These are phyloP conservation scores for Chaetomidium leptoderma DNA, from an alignment of 495 filamentous ascomycete species.

Conservation along the genomic window DNA sequence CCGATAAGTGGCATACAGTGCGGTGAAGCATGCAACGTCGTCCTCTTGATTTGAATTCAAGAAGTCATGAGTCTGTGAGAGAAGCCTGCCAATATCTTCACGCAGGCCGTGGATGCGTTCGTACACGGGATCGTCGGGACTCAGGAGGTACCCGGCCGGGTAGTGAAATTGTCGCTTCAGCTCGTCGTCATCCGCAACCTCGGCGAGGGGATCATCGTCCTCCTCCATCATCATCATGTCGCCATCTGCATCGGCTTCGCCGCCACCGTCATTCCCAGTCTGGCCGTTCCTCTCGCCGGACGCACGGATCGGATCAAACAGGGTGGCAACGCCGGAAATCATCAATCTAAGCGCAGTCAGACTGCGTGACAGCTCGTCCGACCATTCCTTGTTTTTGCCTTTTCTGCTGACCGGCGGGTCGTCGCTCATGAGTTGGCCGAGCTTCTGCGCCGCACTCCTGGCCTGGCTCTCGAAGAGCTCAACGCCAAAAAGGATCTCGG, in stretches of 20 bases:
- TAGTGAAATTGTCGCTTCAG: constrained; percentile 79
- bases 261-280: constrained; percentile 35
- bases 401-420: constrained; percentile 83
- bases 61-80: constrained; percentile 82
- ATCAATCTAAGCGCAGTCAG: constrained; percentile 79
- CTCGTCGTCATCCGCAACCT: constrained; percentile 76
- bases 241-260: constrained; percentile 38
- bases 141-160: constrained; percentile 77
- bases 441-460: constrained; percentile 48
- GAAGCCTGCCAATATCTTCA: constrained; percentile 68
- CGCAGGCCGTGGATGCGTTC: constrained; percentile 72
- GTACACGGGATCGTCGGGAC: constrained; percentile 58
- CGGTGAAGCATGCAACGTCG: constrained; percentile 90
- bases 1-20: constrained; percentile 84
- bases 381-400: constrained; percentile 97
- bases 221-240: constrained; percentile 52
- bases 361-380: constrained; percentile 89
- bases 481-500: constrained; percentile 83
- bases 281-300: constrained; percentile 42
- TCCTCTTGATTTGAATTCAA: constrained; percentile 82
- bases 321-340: constrained; percentile 77
- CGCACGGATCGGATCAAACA: constrained; percentile 77
- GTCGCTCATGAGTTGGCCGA: constrained; percentile 72
- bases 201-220: constrained; percentile 58
- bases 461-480: constrained; percentile 81